Evolutionary conservation across 2,329 filamentous ascomycete genomes (phyloP).

Genomic region (Sordariomycetes sp.): DNA sequence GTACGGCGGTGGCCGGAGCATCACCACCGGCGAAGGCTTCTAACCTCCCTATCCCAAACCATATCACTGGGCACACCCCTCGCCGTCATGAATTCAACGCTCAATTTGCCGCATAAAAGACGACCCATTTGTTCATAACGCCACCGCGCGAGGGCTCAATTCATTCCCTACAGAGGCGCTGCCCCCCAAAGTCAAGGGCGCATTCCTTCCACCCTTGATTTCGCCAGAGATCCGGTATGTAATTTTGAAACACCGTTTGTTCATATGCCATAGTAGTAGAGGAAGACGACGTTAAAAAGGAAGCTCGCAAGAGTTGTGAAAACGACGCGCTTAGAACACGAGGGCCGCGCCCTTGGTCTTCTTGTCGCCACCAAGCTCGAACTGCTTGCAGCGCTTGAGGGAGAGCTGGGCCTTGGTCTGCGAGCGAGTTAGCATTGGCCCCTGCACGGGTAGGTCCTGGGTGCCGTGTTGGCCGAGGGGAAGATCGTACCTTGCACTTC

Average conservation of each 20-base stretch:
- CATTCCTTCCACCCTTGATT: neutral
- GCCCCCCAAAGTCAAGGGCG: neutral
- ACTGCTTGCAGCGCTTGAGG: slow-evolving; percentile 99
- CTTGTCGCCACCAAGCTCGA: slow-evolving; percentile 99
- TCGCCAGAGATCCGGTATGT: slow-evolving; percentile 2
- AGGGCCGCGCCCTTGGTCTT: slow-evolving; percentile 99
- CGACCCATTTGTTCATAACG: neutral
- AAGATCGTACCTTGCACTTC: slow-evolving; percentile 58
- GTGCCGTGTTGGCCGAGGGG: neutral
- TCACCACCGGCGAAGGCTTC: slow-evolving; percentile 50
- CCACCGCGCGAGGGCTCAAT: neutral
- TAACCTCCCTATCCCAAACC: slow-evolving; percentile 15
- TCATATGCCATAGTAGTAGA: slow-evolving; percentile 6
- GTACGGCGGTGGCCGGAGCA: slow-evolving; percentile 72
- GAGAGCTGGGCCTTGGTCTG: slow-evolving; percentile 88
- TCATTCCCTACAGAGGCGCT: neutral
- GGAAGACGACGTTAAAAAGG: neutral
- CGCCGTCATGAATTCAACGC: too few relatives aligned
- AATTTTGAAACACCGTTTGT: neutral
- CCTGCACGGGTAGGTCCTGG: neutral
- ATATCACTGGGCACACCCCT: neutral
- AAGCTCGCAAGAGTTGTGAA: slow-evolving; percentile 11
- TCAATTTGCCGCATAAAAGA: neutral
- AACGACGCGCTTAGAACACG: slow-evolving; percentile 76
- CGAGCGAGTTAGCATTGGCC: neutral